Conservation (phyloP, 1,139 yeast species). For the Lodderomyces metapsilosis region DNA sequence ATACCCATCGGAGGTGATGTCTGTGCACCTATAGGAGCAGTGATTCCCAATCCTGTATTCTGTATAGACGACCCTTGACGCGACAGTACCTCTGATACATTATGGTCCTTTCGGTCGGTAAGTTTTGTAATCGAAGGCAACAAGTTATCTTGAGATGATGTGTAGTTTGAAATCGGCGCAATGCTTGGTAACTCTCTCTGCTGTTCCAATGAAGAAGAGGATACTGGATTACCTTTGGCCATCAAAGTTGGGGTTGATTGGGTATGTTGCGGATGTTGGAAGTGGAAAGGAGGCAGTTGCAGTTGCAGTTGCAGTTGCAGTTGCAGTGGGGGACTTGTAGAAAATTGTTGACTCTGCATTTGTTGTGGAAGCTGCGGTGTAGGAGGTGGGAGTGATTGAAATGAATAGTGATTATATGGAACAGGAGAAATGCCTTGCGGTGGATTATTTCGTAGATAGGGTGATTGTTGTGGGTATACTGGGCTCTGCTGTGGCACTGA, state of each 20-base stretch:
- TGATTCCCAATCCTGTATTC: neutral
- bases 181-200: conserved; percentile 1
- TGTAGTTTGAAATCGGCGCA: conserved; percentile 5
- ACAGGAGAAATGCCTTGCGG: neutral
- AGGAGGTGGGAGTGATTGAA: conserved; percentile 1
- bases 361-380: conserved; percentile 2
- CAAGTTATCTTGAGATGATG: conserved; percentile 3
- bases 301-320: neutral
- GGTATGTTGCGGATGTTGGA: neutral
- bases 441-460: neutral
- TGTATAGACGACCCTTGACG: neutral
- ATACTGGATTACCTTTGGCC: neutral
- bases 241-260: neutral
- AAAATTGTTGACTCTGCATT: too few species aligned
- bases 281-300: neutral
- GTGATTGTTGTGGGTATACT: neutral
- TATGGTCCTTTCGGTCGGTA: conserved; percentile 8
- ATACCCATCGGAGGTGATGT: too few species aligned
- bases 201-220: neutral
- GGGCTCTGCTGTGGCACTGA: conserved; percentile 2
- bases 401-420: neutral
- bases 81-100: conserved; percentile 7
- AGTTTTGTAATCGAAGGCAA: conserved; percentile 9
- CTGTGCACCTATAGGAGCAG: too few species aligned
- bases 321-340: neutral